phyloP scores from a whole-genome alignment of 371 early-diverging fungal genomes.

The Apophysomyces ossiformis region DNA sequence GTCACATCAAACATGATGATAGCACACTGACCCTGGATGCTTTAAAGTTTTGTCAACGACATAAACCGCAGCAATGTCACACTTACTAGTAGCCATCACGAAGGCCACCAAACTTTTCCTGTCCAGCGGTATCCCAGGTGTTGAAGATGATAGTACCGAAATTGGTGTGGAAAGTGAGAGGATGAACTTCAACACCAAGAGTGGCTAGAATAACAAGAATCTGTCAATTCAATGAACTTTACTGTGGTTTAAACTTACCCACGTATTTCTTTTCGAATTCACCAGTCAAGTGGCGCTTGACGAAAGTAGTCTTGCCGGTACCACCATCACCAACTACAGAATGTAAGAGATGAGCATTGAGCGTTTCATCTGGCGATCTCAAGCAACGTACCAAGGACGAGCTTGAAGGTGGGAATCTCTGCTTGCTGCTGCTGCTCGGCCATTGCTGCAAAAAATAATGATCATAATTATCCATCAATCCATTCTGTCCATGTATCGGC shows the following conservation, averaged over 20 bases:
- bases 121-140: slow-evolving; percentile 99
- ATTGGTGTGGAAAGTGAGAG: slow-evolving; percentile 97
- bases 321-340: slow-evolving; percentile 98
- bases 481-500: not conserved
- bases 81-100: slow-evolving; percentile 99
- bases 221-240: not conserved
- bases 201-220: slow-evolving; percentile 76
- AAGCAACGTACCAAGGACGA: slow-evolving; percentile 71
- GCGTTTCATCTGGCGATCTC: not conserved
- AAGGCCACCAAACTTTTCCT: slow-evolving; percentile 99
- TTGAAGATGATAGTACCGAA: slow-evolving; percentile 96
- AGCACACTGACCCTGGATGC: slow-evolving; percentile 99
- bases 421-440: slow-evolving; percentile 36
- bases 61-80: not conserved
- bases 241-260: slow-evolving; percentile 68
- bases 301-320: slow-evolving; percentile 99
- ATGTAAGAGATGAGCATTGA: slow-evolving; percentile 3
- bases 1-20: slow-evolving; percentile 99
- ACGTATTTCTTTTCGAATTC: slow-evolving; percentile 99
- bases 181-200: slow-evolving; percentile 99
- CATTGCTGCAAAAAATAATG: slow-evolving; percentile 26
- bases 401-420: slow-evolving; percentile 77
- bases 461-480: slow-evolving; percentile 1
- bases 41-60: slow-evolving; percentile 26
- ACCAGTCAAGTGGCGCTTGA: slow-evolving; percentile 99